phyloP scores from a whole-genome alignment of 345 rosid species.

The Cardamine resedifolia region DNA sequence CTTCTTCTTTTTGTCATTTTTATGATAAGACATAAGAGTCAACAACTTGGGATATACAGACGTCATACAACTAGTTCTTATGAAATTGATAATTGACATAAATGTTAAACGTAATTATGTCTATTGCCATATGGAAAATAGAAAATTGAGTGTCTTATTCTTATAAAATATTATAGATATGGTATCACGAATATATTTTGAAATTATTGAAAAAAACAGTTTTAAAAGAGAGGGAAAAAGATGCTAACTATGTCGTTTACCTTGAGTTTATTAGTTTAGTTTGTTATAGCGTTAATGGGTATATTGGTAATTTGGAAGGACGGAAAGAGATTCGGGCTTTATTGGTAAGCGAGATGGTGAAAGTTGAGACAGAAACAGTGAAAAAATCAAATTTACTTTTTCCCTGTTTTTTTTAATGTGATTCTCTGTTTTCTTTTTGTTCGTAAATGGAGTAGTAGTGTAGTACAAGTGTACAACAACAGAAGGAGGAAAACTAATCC shows the following conservation, averaged over 20 bases:
- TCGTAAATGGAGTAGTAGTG: background rate
- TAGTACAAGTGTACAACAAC: background rate
- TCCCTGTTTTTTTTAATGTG: background rate
- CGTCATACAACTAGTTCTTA: background rate
- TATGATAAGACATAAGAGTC: background rate
- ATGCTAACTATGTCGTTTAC: background rate
- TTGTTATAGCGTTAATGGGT: slow-evolving; percentile 1
- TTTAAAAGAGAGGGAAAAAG: background rate
- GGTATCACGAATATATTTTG: background rate
- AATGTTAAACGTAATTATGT: background rate
- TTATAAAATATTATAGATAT: background rate
- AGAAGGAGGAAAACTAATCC: slow-evolving; percentile 16
- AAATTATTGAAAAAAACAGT: background rate
- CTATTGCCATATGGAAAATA: background rate
- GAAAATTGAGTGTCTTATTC: background rate
- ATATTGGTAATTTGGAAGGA: slow-evolving; percentile 27
- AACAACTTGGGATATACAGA: background rate
- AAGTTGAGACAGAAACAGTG: slow-evolving; percentile 62
- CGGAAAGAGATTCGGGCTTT: slow-evolving; percentile 40
- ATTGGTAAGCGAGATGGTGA: slow-evolving; percentile 66
- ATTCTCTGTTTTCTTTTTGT: slow-evolving; percentile 21
- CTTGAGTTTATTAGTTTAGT: background rate
- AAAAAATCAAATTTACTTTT: slow-evolving; percentile 38
- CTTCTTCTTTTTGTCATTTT: slow-evolving; percentile 4
- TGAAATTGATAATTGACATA: background rate